Evolutionary conservation across 352 stramenopile genomes (phyloP), one percentile per base, ranked within the genome.

Genomic region (Pythium chondricola): DNA sequence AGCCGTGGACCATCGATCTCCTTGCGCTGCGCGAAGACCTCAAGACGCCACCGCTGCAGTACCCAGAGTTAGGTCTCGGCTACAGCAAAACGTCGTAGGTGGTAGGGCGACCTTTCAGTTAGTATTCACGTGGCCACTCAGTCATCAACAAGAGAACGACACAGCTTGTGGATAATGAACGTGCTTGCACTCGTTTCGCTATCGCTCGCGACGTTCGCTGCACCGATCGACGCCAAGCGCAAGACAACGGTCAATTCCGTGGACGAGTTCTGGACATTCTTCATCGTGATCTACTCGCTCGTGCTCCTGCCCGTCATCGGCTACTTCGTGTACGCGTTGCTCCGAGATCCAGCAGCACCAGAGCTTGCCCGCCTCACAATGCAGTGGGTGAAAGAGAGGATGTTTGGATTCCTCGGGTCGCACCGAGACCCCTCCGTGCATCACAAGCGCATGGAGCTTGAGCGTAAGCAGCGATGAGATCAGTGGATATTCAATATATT

Each of bases 51-150:
- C 61, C 62, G 0, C 51, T 61, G 41, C 72, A 87, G 59, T 83
- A 83, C 41, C 70, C 68, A 0, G 67, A 84, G 43, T 70, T 87
- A 42, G 63, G 61, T 25, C 63, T 76, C 20, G 75, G 75, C 56
- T 85, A 85, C 54, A 84, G 64, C 56, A 61, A 47, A 16, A n/a
- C 2, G 1, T 16, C 14, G 13, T 24, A 8, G 20, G 51, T 18
- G 30, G n/a, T 13, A 42, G 29, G n/a, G 14, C 16, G 18, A 50
- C 6, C 43, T 37, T 32, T 18, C 30, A 30, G 26, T 40, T 40
- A 3, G 22, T 8, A 22, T 40, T 40, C 6, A 20, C 11, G 18
- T 40, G 18, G 33, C 33, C 8, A 2, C 16, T 40, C 33, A 24
- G 18, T 25, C n/a, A n/a, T n/a, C n/a, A n/a, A n/a, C n/a, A n/a